These are phyloP conservation scores for Paspalum notatum DNA, from an alignment of 176 grass and related monocot species.

Conservation along the genomic window DNA sequence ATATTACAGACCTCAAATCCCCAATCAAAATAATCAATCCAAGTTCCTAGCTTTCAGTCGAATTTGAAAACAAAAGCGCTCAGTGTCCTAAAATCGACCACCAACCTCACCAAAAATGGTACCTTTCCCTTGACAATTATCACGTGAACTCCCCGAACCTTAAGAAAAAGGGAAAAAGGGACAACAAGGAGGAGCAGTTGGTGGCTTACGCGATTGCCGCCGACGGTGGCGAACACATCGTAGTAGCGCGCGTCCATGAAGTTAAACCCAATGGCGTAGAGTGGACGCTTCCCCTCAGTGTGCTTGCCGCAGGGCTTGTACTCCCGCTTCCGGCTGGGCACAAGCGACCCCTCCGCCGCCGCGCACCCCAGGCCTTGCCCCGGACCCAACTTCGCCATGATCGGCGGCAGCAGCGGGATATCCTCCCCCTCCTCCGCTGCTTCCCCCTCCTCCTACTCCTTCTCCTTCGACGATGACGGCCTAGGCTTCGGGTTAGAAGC, in stretches of 20 bases:
- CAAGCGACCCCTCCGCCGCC: constrained; percentile 61
- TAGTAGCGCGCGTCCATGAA: constrained; percentile 87
- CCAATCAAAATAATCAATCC: neutral
- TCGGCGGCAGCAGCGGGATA: neutral
- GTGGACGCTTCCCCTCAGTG: constrained; percentile 74
- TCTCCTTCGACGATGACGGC: neutral
- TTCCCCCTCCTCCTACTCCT: neutral
- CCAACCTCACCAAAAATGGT: neutral
- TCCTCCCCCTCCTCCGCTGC: neutral
- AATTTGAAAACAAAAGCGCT: neutral
- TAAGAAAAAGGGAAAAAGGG: neutral
- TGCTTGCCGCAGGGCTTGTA: constrained; percentile 77
- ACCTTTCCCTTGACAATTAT: neutral
- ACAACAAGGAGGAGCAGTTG: neutral
- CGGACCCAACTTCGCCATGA: constrained; percentile 54
- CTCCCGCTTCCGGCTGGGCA: constrained; percentile 59
- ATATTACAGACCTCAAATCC: neutral
- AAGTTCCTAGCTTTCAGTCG: neutral
- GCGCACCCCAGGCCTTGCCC: constrained; percentile 62
- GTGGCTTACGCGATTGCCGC: constrained; percentile 60
- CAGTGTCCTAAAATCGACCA: neutral
- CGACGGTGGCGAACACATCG: constrained; percentile 81
- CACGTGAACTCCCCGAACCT: neutral
- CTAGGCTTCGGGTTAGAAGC: neutral
- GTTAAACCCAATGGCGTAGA: constrained; percentile 94